Evolutionary conservation across 2,329 filamentous ascomycete genomes (phyloP).

Genomic region (Aspergillus phoenicis): DNA sequence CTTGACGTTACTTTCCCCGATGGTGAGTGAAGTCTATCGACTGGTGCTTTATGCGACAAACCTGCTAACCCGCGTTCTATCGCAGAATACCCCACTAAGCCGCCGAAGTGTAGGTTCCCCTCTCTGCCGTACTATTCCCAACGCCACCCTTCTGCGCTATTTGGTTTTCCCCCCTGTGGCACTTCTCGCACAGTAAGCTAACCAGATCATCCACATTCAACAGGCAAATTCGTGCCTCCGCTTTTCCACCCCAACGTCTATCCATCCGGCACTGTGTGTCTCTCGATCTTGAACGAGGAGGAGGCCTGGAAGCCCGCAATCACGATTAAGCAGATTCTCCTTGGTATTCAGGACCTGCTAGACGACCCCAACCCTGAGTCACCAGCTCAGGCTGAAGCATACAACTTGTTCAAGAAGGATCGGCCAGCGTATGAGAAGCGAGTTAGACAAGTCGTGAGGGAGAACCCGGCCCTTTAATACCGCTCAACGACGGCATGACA

Average conservation of each 20-base stretch:
- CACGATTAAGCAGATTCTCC: slow-evolving; percentile 94
- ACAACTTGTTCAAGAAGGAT: slow-evolving; percentile 95
- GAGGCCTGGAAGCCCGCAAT: slow-evolving; percentile 99
- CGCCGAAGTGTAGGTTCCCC: slow-evolving; percentile 81
- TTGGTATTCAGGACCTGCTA: slow-evolving; percentile 93
- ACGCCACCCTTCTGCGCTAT: no score
- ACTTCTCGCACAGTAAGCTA: neutral
- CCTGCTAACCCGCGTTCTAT: slow-evolving; percentile 20
- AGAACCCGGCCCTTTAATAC: slow-evolving; percentile 75
- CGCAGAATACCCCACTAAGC: slow-evolving; percentile 95
- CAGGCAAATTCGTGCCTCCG: slow-evolving; percentile 94
- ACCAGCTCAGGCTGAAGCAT: slow-evolving; percentile 94
- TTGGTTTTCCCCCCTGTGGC: no score
- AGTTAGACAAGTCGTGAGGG: slow-evolving; percentile 80
- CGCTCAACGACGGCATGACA: neutral
- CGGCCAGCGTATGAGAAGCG: slow-evolving; percentile 83
- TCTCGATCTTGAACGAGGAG: slow-evolving; percentile 97
- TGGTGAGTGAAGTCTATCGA: slow-evolving; percentile 58
- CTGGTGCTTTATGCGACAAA: neutral
- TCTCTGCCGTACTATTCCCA: neutral
- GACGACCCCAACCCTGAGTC: slow-evolving; percentile 97
- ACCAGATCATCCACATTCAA: slow-evolving; percentile 3
- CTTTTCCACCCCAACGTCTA: slow-evolving; percentile 99
- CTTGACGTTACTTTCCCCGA: slow-evolving; percentile 90
- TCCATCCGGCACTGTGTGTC: slow-evolving; percentile 93